Base-by-base conservation (phyloP, 371 early-diverging fungal genomes). In the Actinomucor elegans region DNA sequence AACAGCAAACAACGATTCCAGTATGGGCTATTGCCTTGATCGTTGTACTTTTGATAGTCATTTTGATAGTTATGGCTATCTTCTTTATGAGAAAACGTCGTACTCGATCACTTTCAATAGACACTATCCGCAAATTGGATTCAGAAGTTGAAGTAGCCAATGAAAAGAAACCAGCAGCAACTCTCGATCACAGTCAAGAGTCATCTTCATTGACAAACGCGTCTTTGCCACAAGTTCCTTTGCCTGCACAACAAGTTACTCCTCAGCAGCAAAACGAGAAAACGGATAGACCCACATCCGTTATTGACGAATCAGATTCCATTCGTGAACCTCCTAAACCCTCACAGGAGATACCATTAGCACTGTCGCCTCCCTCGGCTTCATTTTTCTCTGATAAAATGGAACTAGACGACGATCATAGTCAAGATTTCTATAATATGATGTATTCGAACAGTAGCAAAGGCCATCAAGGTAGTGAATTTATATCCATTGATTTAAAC, bases 301-400 rank as follows among this genome's bases (percentile, higher is more conserved):
- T 10, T 9, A 10, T 42, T 31, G 36, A 48, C 45, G 48, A 52
- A 59, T 40, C 48, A 53, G 44, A 59, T 3, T 42, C 52, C 27
- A 23, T 20, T 33, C 38, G 48, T 28, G 20, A 58, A 17, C 52
- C 67, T 40, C 67, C 70, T 35, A 45, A 69, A 12, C 67, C 67
- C 34, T 57, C 64, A 29, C 67, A 63, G 63, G 57, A 59, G 56
- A 51, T 47, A 17, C 57, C 56, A 31, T 47, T 66, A 44, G 61
- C 68, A 21, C 29, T 67, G 17, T 66, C 71, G 28, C 66, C 66
- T 15, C 64, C 68, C 26, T 57, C 67, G 2, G 53, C 56, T 14
- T 73, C 67, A 4, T 49, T 69, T 29, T 74, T 70, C 36, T 59
- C 74, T 8, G 74, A 74, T 34, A 74, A 70, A 43, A 67, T 67